Evolutionary conservation across 2,329 filamentous ascomycete genomes (phyloP), one percentile per base, ranked within the genome.

Genomic region (Trichoderma sp.): DNA sequence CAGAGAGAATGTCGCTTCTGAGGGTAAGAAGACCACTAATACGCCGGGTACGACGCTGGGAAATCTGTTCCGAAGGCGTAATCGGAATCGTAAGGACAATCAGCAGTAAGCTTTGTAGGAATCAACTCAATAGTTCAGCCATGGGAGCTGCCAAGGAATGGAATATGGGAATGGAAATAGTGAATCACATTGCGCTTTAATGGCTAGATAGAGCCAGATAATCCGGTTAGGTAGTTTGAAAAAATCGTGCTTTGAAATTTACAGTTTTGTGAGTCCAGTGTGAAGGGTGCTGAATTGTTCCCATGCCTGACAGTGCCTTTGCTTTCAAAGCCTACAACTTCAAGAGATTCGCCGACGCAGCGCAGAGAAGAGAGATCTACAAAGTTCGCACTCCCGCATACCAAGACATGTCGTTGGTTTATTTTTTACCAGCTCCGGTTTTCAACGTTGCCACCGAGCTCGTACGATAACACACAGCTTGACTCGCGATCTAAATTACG

Each of bases 1-100:
- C 5, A 19, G 13, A 2, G 53, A 59, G 22, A 56, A 15, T 37
- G 52, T 48, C 10, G 37, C 54, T 57, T 19, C 50, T 48, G 63
- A 65, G 13, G 19, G 19, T 27, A 65, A 22, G 12, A 52, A 42
- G 9, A 37, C 66, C 17, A 60, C 54, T 29, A 70, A 70, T 42
- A 73, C 70, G n/a, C 72, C 75, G 19, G 70, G 73, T 12, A 72
- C 75, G 1, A 53, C 71, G 1, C 69, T 77, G 13, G 64, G 72
- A 4, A 70, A 65, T 29, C 61, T 77, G 8, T 73, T 77, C 50
- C 74, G 74, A 22, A 76, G 72, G 39, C 71, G 72, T 37, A 69
- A 69, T 27, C 71, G 70, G 22, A 56, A 59, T 25, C 54, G 54
- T 50, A 52, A 29, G 35, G 67, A 34, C 12, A 52, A 56, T 3